phyloP scores from a whole-genome alignment of 2,329 filamentous ascomycete species.

The Penicillium sp. region DNA sequence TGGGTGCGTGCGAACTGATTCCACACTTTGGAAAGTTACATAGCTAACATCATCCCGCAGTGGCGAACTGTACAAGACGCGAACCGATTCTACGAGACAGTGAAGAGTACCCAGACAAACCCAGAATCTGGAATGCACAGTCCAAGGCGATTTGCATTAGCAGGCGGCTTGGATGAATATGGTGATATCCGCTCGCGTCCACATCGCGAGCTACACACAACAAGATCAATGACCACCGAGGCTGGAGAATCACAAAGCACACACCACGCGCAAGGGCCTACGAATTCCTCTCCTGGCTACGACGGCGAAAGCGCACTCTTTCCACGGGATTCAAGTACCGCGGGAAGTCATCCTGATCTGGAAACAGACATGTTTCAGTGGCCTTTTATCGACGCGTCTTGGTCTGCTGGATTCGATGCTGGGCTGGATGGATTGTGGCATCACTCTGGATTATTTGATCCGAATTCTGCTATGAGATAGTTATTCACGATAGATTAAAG shows the following conservation, averaged over 20 bases:
- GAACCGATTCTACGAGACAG: constrained; percentile 38
- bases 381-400: constrained; percentile 41
- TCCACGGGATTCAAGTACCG: constrained; percentile 5
- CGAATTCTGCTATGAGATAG: constrained; percentile 13
- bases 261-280: constrained; percentile 3
- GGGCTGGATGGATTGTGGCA: constrained; percentile 37
- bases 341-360: constrained; percentile 27
- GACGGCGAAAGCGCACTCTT: constrained; percentile 8
- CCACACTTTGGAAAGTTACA: neutral
- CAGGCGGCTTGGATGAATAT: constrained; percentile 40
- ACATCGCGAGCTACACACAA: constrained; percentile 17
- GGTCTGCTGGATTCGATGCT: constrained; percentile 38
- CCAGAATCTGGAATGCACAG: constrained; percentile 26
- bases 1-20: constrained; percentile 32
- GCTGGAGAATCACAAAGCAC: constrained; percentile 11
- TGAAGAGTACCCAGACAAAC: constrained; percentile 31
- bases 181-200: constrained; percentile 40
- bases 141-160: constrained; percentile 34
- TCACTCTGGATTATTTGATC: constrained; percentile 23
- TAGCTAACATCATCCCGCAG: constrained; percentile 20
- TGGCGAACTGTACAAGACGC: constrained; percentile 41
- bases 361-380: constrained; percentile 42
- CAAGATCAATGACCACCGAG: constrained; percentile 17
- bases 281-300: constrained; percentile 10
- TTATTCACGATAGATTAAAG: neutral